phyloP scores from a whole-genome alignment of 371 early-diverging fungal genomes.

The Coemansia sp. region DNA sequence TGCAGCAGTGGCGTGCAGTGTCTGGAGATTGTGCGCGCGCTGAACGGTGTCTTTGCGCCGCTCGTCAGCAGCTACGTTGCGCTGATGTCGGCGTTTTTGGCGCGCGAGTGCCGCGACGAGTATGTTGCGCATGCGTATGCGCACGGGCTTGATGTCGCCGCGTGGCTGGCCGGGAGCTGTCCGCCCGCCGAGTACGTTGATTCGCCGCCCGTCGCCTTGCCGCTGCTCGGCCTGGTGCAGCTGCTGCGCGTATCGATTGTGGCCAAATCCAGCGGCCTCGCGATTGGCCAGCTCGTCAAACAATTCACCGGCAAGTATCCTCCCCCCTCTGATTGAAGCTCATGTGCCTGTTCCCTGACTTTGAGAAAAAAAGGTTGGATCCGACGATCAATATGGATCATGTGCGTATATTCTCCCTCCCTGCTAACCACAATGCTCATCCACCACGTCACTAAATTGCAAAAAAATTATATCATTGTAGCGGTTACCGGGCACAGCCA shows the following conservation, averaged over 20 bases:
- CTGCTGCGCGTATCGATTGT: slow-evolving; percentile 56
- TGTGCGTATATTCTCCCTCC: not conserved
- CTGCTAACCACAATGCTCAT: no score
- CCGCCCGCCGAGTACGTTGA: slow-evolving; percentile 71
- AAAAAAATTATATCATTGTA: slow-evolving; percentile 1
- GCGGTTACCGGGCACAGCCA: slow-evolving; percentile 83
- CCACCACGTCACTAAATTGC: no score
- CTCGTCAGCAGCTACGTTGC: slow-evolving; percentile 58
- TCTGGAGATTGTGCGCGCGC: not conserved
- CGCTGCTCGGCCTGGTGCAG: slow-evolving; percentile 81
- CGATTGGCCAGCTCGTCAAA: slow-evolving; percentile 51
- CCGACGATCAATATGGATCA: not conserved
- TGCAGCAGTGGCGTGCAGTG: slow-evolving; percentile 14
- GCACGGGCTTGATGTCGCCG: slow-evolving; percentile 71
- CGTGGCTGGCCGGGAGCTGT: slow-evolving; percentile 77
- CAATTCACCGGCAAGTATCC: slow-evolving; percentile 45
- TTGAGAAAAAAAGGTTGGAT: slow-evolving; percentile 17
- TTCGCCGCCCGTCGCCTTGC: slow-evolving; percentile 76
- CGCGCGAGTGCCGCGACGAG: slow-evolving; percentile 13
- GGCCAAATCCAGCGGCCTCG: slow-evolving; percentile 49
- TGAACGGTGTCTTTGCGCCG: not conserved
- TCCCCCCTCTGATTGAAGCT: slow-evolving; percentile 8
- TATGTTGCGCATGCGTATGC: slow-evolving; percentile 51
- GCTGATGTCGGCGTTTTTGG: slow-evolving; percentile 61
- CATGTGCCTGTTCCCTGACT: slow-evolving; percentile 28